Evolutionary conservation across 192 early-diverging fungal species (phyloP).

Genomic region (Backusella luteola): DNA sequence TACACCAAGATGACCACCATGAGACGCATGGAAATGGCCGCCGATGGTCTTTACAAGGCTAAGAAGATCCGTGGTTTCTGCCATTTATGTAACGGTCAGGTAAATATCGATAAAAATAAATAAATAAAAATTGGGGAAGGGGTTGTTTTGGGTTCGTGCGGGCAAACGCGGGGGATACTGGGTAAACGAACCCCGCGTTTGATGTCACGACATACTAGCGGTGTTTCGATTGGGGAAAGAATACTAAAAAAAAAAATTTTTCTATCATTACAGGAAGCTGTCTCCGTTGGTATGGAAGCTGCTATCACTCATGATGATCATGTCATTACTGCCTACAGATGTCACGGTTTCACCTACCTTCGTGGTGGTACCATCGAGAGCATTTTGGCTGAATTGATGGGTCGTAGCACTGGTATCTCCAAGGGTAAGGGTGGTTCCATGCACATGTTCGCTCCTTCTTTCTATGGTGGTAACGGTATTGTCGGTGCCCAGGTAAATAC

Average conservation of each 20-base stretch:
- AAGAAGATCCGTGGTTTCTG: conserved; percentile 98
- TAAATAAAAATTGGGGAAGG: conserved; percentile 1
- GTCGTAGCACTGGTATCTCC: conserved; percentile 81
- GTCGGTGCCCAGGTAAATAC: conserved; percentile 90
- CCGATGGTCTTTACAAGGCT: conserved; percentile 93
- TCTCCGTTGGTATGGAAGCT: conserved; percentile 89
- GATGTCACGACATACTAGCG: conserved; percentile 1
- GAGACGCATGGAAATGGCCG: conserved; percentile 90
- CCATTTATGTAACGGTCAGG: conserved; percentile 96
- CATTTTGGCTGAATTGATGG: conserved; percentile 82
- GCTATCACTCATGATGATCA: conserved; percentile 89
- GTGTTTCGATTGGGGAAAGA: background rate
- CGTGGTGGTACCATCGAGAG: conserved; percentile 69
- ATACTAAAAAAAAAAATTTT: background rate
- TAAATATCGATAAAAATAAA: conserved; percentile 32
- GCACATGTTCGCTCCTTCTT: conserved; percentile 97
- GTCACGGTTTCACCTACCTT: conserved; percentile 93
- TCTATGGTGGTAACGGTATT: conserved; percentile 99
- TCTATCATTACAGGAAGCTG: conserved; percentile 63
- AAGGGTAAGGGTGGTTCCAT: conserved; percentile 98
- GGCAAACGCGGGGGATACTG: conserved; percentile 32
- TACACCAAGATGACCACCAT: conserved; percentile 89
- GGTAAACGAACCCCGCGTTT: conserved; percentile 11
- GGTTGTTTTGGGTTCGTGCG: conserved; percentile 20
- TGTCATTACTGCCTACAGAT: conserved; percentile 97